Base-by-base conservation (phyloP, 2,329 filamentous ascomycete species). In the Diaporthe sp. region DNA sequence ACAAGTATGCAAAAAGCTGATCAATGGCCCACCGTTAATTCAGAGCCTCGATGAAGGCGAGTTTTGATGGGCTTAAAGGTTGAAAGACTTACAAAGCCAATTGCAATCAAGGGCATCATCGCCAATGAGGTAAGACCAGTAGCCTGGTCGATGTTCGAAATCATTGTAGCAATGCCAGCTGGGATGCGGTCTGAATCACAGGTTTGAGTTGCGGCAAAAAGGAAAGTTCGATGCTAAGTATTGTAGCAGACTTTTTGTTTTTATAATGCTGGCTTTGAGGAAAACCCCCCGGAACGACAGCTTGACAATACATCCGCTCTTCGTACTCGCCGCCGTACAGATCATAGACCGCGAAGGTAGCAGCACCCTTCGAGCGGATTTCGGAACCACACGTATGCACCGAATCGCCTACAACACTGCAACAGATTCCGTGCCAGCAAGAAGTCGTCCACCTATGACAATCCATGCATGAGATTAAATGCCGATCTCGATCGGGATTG, bases 311-410 rank as follows among this genome's bases (percentile, higher is more conserved):
- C 25, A 22, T 47, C n/a, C 39, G 39, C 60, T 42, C 39, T 31
- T 65, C 8, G 3, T 47, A 28, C 39, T 28, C 60, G 60, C 39
- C 60, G 13, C 42, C 60, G 60, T 22, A 31, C 25, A n/a, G 9
- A 61, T 44, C 22, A 61, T 42, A 34, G 17, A 58, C 55, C 4
- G 31, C 31, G n/a, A 25, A 61, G 58, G 37, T 42, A 44, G 58
- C 58, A 65, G 60, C 58, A 65, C 25, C 25, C 25, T 65, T n/a
- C 17, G n/a, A 65, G 9, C 60, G 60, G 39, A 65, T 65, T 65
- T 65, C 60, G 60, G 60, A 13, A 22, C 60, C 39, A 47, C 39
- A 63, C 15, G 39, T 47, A 44, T 47, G 25, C 39, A 37, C 60
- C 37, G 25, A 44, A 15, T 28, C 39, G 15, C 60, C 3, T 63